Evolutionary conservation across 75 land plant genomes (phyloP).

Genomic region (Pinus tabuliformis): DNA sequence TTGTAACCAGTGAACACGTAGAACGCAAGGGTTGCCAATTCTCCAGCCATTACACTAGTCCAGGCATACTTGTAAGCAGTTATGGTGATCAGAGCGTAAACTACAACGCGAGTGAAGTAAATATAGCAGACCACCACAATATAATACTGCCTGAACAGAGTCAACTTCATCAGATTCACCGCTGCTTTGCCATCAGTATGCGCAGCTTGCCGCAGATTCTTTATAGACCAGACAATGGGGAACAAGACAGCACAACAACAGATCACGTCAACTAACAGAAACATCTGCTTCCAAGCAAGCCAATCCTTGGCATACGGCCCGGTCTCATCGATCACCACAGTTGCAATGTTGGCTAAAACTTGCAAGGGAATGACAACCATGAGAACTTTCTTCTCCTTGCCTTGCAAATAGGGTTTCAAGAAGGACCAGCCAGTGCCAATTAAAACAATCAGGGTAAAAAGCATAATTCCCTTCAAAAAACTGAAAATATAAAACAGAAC

Average conservation of each 20-base stretch:
- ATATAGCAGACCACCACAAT: conserved; percentile 73
- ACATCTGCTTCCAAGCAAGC: conserved; percentile 75
- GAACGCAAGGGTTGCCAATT: conserved; percentile 66
- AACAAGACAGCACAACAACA: conserved; percentile 81
- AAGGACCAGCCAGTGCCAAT: no score
- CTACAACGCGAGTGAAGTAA: conserved; percentile 77
- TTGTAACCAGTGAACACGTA: conserved; percentile 68
- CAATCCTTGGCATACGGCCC: conserved; percentile 62
- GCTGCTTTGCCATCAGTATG: conserved; percentile 80
- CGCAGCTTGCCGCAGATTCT: conserved; percentile 58
- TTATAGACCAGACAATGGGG: conserved; percentile 88
- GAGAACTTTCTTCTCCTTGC: no score
- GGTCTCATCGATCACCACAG: conserved; percentile 66
- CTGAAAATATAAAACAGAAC: no score
- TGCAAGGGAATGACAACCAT: no score
- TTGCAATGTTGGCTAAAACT: conserved; percentile 68
- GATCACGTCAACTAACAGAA: conserved; percentile 68
- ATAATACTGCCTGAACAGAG: conserved; percentile 75
- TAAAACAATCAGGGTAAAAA: no score
- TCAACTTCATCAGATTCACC: conserved; percentile 65
- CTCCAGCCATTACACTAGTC: conserved; percentile 61
- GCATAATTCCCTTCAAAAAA: no score
- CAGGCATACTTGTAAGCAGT: conserved; percentile 65
- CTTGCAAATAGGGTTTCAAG: no score
- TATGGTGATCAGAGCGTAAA: conserved; percentile 63